A percentile compares a stretch with the other conserved stretches of the same genome.
Conservation (phyloP, 139 green algal species). For the Coccomyxa sp. region DNA sequence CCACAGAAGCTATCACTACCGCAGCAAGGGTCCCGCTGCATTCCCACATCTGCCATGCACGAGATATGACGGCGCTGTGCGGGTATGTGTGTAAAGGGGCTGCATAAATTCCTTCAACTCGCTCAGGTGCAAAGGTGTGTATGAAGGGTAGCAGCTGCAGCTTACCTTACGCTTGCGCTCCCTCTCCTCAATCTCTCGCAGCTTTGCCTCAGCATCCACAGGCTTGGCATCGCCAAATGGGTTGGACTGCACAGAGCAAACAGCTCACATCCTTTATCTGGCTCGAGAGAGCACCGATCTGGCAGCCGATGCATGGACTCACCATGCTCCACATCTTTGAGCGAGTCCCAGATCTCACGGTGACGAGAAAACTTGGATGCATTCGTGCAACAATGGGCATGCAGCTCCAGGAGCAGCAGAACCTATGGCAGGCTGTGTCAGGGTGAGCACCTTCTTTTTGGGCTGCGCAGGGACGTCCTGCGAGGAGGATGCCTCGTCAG, state of each 20-base stretch:
- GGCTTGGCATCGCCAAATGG: constrained; percentile 49
- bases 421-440: too few species aligned
- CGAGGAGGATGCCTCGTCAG: not conserved
- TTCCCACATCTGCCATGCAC: not conserved
- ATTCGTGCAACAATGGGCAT: not conserved
- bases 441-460: not conserved
- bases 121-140: too few species aligned
- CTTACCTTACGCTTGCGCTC: constrained; percentile 18
- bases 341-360: too few species aligned
- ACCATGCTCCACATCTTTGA: too few species aligned
- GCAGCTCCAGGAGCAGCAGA: not conserved
- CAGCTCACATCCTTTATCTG: too few species aligned
- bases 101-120: too few species aligned
- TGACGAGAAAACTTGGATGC: not conserved
- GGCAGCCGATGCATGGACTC: too few species aligned
- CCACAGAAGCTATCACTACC: not conserved
- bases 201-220: constrained; percentile 29
- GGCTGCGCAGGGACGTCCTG: not conserved
- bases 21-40: not conserved
- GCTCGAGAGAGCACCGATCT: too few species aligned
- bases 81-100: too few species aligned
- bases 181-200: constrained; percentile 42
- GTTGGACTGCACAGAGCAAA: constrained; percentile 28
- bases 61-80: too few species aligned
- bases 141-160: not conserved